Conservation (phyloP, 768 basidiomycete genomes). For the Brasilioporus rufonigricans region DNA sequence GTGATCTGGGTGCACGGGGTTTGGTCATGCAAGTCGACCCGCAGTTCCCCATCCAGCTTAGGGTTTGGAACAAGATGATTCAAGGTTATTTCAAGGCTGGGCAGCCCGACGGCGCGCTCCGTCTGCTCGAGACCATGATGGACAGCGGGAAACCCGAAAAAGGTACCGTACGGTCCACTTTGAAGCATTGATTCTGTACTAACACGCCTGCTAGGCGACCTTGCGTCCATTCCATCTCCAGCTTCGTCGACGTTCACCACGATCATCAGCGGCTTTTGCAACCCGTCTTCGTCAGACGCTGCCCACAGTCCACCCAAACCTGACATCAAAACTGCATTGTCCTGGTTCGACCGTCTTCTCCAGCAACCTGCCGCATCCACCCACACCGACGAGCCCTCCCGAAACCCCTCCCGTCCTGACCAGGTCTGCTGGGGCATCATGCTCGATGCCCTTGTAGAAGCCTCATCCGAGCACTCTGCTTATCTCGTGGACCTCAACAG, state of each 20-base stretch:
- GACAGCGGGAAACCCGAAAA: slow-evolving; percentile 33
- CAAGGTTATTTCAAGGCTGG: slow-evolving; percentile 66
- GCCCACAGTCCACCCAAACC: slow-evolving; percentile 9
- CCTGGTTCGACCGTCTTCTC: slow-evolving; percentile 71
- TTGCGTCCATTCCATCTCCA: slow-evolving; percentile 50
- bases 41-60: slow-evolving; percentile 37
- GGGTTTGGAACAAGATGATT: slow-evolving; percentile 76
- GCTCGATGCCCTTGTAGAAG: slow-evolving; percentile 50
- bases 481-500: slow-evolving; percentile 56
- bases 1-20: slow-evolving; percentile 38
- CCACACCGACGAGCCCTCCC: slow-evolving; percentile 43
- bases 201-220: slow-evolving; percentile 13
- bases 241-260: slow-evolving; percentile 60
- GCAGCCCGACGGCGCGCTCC: slow-evolving; percentile 60
- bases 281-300: slow-evolving; percentile 31
- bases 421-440: slow-evolving; percentile 55
- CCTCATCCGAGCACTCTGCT: slow-evolving; percentile 27
- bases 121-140: slow-evolving; percentile 70
- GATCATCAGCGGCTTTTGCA: slow-evolving; percentile 66
- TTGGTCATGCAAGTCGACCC: slow-evolving; percentile 21
- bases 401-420: slow-evolving; percentile 50
- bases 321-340: slow-evolving; percentile 60
- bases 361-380: slow-evolving; percentile 35
- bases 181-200: background rate
- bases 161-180: slow-evolving; percentile 1